Evolutionary conservation across 2,329 filamentous ascomycete species (phyloP), one percentile per base, ranked within the genome.

Genomic region (Pseudodiploospora longispora): DNA sequence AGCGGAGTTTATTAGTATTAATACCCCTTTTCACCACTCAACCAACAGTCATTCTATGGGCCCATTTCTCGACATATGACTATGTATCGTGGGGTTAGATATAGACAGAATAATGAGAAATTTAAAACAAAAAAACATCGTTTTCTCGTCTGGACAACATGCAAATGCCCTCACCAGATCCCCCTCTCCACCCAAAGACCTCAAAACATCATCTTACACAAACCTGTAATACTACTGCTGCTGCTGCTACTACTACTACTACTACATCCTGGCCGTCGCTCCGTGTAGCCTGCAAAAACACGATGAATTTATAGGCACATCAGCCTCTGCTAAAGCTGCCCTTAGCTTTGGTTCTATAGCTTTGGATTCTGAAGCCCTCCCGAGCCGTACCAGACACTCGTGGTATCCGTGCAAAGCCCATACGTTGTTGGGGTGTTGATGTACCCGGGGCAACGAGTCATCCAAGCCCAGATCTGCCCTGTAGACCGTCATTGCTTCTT

Each of bases 351-450:
- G 56, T 35, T 60, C 50, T 9, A 64, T 45, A 5, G 55, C 53
- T 4, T 51, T 44, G 1, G 70, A 70, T 46, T 73, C 70, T 0
- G 52, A 55, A 1, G 38, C 38, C n/a, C 70, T 63, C 0, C 75
- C 78, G 5, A 61, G 58, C 47, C 66, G 75, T 4, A 70, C 50
- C 40, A 88, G 57, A 55, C 85, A 86, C 62, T 89, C 85, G 50
- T 86, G 74, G 50, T 80, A 83, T 0, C 85, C 85, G 52, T 86
- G 82, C 48, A 89, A 60, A 4, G 83, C 75, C 85, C 85, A 89
- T 0, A 89, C 78, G 50, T 90, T 89, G 40, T 82, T 82, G 6
- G 76, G 81, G 60, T 88, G 85, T 49, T 77, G 76, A 40, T 78
- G 67, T 1, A 82, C 75, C 19, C 85, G 69, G 0, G 83, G 80